A percentile compares a stretch with the other conserved stretches of the same genome.
Evolutionary conservation across 805 yeast genomes (phyloP).

Genomic region (Zygosaccharomyces siamensis): DNA sequence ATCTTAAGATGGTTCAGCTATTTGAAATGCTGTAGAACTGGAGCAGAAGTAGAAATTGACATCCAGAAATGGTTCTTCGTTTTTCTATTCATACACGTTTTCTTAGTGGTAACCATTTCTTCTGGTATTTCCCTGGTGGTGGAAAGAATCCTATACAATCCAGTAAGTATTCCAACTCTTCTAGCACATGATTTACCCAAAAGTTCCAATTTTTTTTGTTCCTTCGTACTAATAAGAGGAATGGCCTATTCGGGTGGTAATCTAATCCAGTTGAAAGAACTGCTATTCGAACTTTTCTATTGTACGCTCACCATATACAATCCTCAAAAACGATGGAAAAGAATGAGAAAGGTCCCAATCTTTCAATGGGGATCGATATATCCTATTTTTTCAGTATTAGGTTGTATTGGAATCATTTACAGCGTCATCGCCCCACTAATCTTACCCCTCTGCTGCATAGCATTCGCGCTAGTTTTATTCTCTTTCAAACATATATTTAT

Average conservation of each 20-base stretch:
- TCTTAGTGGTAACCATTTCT: slow-evolving; percentile 78
- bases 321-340: slow-evolving; percentile 52
- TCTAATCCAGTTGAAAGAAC: slow-evolving; percentile 53
- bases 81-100: slow-evolving; percentile 76
- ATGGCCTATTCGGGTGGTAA: slow-evolving; percentile 70
- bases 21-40: slow-evolving; percentile 56
- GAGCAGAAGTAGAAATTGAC: slow-evolving; percentile 60
- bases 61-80: slow-evolving; percentile 74
- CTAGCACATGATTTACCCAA: slow-evolving; percentile 78
- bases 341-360: slow-evolving; percentile 42
- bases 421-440: slow-evolving; percentile 77
- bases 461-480: slow-evolving; percentile 52
- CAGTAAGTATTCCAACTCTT: slow-evolving; percentile 64
- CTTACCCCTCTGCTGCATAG: slow-evolving; percentile 51
- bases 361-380: slow-evolving; percentile 75
- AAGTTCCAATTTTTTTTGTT: slow-evolving; percentile 80
- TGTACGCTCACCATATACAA: slow-evolving; percentile 45
- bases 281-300: slow-evolving; percentile 39
- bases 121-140: slow-evolving; percentile 66
- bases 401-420: slow-evolving; percentile 73
- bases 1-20: slow-evolving; percentile 51
- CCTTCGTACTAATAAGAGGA: slow-evolving; percentile 70
- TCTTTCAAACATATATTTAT: slow-evolving; percentile 69
- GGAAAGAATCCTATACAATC: slow-evolving; percentile 59
- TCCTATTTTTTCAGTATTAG: slow-evolving; percentile 72